A percentile compares a stretch with the other conserved stretches of the same genome.
Conservation (phyloP, 441 rosid genomes). For the Theobroma grandiflorum region DNA sequence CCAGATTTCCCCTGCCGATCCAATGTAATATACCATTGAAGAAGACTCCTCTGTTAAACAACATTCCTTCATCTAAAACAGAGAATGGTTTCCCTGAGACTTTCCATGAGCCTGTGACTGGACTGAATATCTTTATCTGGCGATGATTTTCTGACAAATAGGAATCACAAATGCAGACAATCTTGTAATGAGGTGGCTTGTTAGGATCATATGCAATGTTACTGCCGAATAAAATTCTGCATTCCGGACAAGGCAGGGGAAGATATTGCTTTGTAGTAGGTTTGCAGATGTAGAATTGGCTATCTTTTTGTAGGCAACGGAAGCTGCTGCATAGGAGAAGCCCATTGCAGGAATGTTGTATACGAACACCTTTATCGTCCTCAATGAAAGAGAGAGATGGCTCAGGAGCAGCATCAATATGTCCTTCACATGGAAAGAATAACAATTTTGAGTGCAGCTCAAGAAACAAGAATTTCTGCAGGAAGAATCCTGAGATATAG, state of each 20-base stretch:
- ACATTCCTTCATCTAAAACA: constrained; percentile 1
- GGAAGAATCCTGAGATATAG: constrained; percentile 26
- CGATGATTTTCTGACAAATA: not conserved
- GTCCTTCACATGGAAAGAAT: constrained; percentile 20
- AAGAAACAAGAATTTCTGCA: constrained; percentile 25
- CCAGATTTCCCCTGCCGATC: constrained; percentile 30
- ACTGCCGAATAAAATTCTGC: constrained; percentile 22
- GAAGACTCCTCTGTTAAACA: constrained; percentile 30
- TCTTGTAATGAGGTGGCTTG: constrained; percentile 18
- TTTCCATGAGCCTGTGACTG: constrained; percentile 28
- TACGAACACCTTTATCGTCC: constrained; percentile 24
- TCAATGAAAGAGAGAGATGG: constrained; percentile 33
- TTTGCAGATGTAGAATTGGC: constrained; percentile 33
- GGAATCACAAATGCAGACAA: constrained; percentile 25
- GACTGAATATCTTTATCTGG: constrained; percentile 22
- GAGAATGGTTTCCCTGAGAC: not conserved
- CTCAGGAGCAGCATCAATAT: constrained; percentile 21
- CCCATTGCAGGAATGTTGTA: constrained; percentile 33
- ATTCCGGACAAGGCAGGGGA: constrained; percentile 21
- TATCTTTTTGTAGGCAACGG: constrained; percentile 26
- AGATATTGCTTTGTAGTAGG: constrained; percentile 38
- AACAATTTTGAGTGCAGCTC: not conserved
- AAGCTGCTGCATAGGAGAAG: constrained; percentile 38
- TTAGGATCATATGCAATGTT: constrained; percentile 33
- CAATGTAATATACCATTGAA: constrained; percentile 41